Conservation (phyloP, 176 grass and related monocot genomes). For the Aegilops sharonensis region DNA sequence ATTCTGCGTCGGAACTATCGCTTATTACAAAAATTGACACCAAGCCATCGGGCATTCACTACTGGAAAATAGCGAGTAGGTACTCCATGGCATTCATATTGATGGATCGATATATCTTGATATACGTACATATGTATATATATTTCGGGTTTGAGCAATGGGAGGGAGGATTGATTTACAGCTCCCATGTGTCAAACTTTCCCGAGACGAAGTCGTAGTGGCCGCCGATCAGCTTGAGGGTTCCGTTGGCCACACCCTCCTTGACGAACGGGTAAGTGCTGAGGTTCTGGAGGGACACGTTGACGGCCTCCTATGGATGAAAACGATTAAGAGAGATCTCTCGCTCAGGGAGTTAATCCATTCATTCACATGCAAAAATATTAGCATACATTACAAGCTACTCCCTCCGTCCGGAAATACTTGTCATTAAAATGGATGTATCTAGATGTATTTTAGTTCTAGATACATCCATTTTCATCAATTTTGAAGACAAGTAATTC, state of each 20-base stretch:
- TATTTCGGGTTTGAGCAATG: not conserved
- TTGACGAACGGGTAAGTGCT: conserved; percentile 71
- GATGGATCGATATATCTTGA: not conserved
- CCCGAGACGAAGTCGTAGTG: conserved; percentile 82
- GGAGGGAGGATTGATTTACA: not conserved
- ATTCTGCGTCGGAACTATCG: not conserved
- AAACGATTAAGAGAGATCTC: conserved; percentile 39
- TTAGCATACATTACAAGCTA: no score
- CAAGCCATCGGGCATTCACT: not conserved
- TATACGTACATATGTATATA: not conserved
- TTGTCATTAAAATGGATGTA: no score
- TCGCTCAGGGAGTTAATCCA: not conserved
- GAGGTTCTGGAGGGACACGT: conserved; percentile 68
- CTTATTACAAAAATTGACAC: conserved; percentile 27
- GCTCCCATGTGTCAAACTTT: conserved; percentile 58
- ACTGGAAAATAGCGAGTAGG: not conserved
- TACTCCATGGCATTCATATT: conserved; percentile 2
- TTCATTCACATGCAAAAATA: no score
- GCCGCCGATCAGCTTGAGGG: conserved; percentile 63
- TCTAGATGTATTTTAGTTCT: no score
- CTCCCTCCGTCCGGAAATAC: no score
- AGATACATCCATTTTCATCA: no score
- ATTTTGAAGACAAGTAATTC: no score
- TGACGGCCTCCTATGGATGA: conserved; percentile 57
- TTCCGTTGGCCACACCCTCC: conserved; percentile 49